Percentiles rank a stretch among this genome's conserved stretches.
phyloP scores from a whole-genome alignment of 257 asterid species.

The Perilla frutescens region DNA sequence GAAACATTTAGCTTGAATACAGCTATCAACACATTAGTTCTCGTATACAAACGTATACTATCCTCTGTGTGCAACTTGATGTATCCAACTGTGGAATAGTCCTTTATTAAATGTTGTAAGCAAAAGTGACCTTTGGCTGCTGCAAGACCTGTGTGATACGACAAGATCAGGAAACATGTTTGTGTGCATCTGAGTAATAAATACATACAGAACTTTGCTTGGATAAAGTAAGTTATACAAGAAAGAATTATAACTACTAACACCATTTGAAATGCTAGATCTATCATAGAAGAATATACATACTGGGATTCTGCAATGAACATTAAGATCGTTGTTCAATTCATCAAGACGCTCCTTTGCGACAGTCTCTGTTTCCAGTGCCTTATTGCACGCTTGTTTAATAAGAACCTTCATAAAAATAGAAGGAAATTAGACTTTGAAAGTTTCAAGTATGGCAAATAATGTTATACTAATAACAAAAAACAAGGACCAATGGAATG shows the following conservation, averaged over 20 bases:
- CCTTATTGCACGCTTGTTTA: slow-evolving; percentile 56
- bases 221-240: not conserved
- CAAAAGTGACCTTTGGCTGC: slow-evolving; percentile 68
- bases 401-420: slow-evolving; percentile 46
- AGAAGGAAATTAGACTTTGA: not conserved
- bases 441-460: not conserved
- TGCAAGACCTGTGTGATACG: slow-evolving; percentile 47
- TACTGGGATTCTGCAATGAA: slow-evolving; percentile 75
- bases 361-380: slow-evolving; percentile 55
- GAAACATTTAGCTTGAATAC: slow-evolving; percentile 13
- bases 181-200: slow-evolving; percentile 14
- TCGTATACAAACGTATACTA: slow-evolving; percentile 1
- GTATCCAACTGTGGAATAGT: slow-evolving; percentile 26
- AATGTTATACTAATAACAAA: not conserved
- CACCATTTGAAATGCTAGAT: slow-evolving; percentile 12
- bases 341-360: slow-evolving; percentile 66
- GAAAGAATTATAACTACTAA: not conserved
- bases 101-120: slow-evolving; percentile 36
- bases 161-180: slow-evolving; percentile 11
- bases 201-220: not conserved
- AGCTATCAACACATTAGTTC: slow-evolving; percentile 1
- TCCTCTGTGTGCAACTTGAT: slow-evolving; percentile 10
- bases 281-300: slow-evolving; percentile 24
- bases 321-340: slow-evolving; percentile 61
- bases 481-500: not conserved